Percentiles rank a stretch among this genome's conserved stretches.
These are phyloP conservation scores for Dipteronia dyeriana DNA, from an alignment of 345 rosid species.

Conservation along the genomic window DNA sequence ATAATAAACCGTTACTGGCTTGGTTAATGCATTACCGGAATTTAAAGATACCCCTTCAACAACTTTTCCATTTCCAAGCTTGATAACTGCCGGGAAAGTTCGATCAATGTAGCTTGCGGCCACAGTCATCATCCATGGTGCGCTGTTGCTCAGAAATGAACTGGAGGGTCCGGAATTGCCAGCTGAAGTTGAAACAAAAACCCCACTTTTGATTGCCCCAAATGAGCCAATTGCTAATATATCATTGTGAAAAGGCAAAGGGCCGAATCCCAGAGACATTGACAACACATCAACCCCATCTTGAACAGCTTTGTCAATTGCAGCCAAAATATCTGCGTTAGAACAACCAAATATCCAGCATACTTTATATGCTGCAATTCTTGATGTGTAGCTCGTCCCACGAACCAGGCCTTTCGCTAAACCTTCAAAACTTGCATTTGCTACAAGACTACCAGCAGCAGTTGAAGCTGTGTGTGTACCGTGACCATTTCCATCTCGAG, in stretches of 20 bases:
- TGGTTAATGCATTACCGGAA: conserved; percentile 32
- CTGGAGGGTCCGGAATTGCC: conserved; percentile 66
- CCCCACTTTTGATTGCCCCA: conserved; percentile 51
- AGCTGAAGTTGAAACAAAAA: conserved; percentile 78
- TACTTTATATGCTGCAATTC: conserved; percentile 73
- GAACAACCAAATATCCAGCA: conserved; percentile 71
- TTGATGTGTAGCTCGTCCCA: conserved; percentile 65
- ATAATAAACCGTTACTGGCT: conserved; percentile 46
- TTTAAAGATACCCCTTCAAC: conserved; percentile 55
- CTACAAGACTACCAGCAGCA: conserved; percentile 57
- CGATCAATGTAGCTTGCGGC: conserved; percentile 75
- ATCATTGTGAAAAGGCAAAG: conserved; percentile 60
- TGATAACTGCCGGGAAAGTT: conserved; percentile 49
- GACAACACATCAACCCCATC: conserved; percentile 85
- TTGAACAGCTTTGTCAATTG: conserved; percentile 58
- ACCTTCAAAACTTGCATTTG: conserved; percentile 48
- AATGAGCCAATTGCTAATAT: conserved; percentile 56
- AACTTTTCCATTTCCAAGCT: conserved; percentile 46
- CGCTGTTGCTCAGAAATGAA: conserved; percentile 12
- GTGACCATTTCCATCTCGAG: conserved; percentile 71
- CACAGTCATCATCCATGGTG: conserved; percentile 89
- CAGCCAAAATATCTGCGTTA: conserved; percentile 60
- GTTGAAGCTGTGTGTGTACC: conserved; percentile 90
- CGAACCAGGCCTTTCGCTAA: conserved; percentile 57
- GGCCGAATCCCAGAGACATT: conserved; percentile 56